Evolutionary conservation across 768 basidiomycete species (phyloP).

Genomic region (Pleurotus ostreatus): DNA sequence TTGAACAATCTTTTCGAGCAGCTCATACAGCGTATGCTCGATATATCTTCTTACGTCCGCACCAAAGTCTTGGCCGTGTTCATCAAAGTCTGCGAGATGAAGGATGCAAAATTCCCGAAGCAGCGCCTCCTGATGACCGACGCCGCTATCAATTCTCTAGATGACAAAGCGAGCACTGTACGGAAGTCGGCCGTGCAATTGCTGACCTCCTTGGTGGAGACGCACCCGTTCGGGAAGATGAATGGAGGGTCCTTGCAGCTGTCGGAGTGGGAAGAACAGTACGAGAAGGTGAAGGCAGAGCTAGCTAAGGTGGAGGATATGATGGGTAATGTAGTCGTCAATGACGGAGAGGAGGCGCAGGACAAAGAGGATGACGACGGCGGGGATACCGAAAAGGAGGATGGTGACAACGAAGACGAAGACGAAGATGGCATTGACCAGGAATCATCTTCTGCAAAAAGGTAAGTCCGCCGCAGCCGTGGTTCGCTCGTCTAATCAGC

Average conservation of each 20-base stretch:
- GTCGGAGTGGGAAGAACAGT: constrained; percentile 70
- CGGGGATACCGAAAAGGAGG: constrained; percentile 22
- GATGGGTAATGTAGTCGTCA: constrained; percentile 59
- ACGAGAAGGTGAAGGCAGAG: constrained; percentile 56
- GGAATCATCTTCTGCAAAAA: constrained; percentile 29
- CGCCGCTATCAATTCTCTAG: constrained; percentile 74
- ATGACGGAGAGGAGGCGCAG: constrained; percentile 34
- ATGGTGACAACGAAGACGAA: constrained; percentile 20
- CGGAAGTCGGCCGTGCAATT: constrained; percentile 79
- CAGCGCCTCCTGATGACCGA: constrained; percentile 73
- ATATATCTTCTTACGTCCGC: constrained; percentile 87
- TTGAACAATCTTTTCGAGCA: constrained; percentile 78
- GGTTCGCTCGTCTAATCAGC: constrained; percentile 1
- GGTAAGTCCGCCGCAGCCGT: constrained; percentile 14
- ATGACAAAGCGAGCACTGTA: constrained; percentile 89
- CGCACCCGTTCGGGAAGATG: constrained; percentile 84
- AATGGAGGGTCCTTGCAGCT: constrained; percentile 79
- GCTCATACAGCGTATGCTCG: constrained; percentile 83
- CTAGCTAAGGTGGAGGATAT: constrained; percentile 66
- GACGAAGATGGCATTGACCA: constrained; percentile 21
- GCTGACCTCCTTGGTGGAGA: constrained; percentile 68
- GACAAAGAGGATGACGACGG: constrained; percentile 24
- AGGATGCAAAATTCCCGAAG: constrained; percentile 79
- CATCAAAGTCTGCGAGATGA: constrained; percentile 67
- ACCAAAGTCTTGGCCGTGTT: constrained; percentile 81